These are phyloP conservation scores for Trichocladium uniseriatum DNA, from an alignment of 495 filamentous ascomycete genomes.

Conservation along the genomic window DNA sequence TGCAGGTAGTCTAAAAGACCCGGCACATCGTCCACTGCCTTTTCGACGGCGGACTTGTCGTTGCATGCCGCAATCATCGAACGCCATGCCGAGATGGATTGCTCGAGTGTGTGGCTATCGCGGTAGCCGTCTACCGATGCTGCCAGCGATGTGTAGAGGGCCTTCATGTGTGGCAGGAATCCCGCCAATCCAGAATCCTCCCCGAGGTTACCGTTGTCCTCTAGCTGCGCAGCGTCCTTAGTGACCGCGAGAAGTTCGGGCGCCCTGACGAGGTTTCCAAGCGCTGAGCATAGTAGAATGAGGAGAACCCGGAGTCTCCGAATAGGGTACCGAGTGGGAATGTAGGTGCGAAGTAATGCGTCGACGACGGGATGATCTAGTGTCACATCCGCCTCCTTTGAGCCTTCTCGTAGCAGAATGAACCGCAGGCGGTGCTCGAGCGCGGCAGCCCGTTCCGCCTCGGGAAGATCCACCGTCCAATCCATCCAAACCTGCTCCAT, in stretches of 20 bases:
- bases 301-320: constrained; percentile 35
- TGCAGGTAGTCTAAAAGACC: constrained; percentile 54
- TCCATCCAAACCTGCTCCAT: constrained; percentile 37
- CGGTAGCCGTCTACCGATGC: constrained; percentile 46
- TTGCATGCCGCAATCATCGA: constrained; percentile 39
- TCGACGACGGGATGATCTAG: constrained; percentile 32
- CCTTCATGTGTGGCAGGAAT: constrained; percentile 50
- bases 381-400: constrained; percentile 19
- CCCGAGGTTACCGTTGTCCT: constrained; percentile 27
- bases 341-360: constrained; percentile 33
- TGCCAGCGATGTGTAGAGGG: constrained; percentile 43
- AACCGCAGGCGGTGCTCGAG: constrained; percentile 42
- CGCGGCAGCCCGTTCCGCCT: constrained; percentile 37
- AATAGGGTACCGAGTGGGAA: constrained; percentile 34
- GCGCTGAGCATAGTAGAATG: constrained; percentile 26
- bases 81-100: constrained; percentile 43
- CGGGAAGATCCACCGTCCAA: constrained; percentile 36
- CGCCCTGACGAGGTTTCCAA: constrained; percentile 26
- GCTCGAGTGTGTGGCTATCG: constrained; percentile 39
- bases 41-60: constrained; percentile 42
- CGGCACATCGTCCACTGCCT: constrained; percentile 51
- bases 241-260: constrained; percentile 26
- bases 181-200: constrained; percentile 46
- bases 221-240: constrained; percentile 30
- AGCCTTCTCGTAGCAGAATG: constrained; percentile 25